Conservation (phyloP, 1,139 yeast species). For the Nakaseomyces delphensis region DNA sequence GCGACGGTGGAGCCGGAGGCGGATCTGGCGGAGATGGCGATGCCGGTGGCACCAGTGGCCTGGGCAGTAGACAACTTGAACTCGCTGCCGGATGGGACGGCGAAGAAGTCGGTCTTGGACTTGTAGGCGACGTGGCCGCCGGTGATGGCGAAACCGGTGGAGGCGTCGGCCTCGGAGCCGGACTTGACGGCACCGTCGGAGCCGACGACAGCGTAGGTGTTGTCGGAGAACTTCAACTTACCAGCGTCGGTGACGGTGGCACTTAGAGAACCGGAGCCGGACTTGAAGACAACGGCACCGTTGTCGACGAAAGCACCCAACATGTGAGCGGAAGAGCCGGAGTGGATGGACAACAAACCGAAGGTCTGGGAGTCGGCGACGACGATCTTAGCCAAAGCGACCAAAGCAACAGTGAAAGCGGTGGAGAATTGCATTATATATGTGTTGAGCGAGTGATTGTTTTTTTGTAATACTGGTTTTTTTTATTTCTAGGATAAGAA, state of each 20-base stretch:
- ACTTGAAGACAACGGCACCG: conserved; percentile 16
- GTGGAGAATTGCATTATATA: conserved; percentile 18
- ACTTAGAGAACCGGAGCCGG: conserved; percentile 11
- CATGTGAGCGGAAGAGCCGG: conserved; percentile 31
- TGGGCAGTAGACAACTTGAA: conserved; percentile 15
- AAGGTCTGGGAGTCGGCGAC: conserved; percentile 32
- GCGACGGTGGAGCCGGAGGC: conserved; percentile 13
- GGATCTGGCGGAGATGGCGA: conserved; percentile 15
- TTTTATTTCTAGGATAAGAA: background rate
- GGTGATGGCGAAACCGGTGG: conserved; percentile 26
- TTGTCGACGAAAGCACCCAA: conserved; percentile 15
- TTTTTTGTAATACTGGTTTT: background rate
- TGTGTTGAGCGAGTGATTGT: background rate
- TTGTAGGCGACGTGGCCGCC: conserved; percentile 24
- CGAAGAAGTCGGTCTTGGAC: conserved; percentile 23
- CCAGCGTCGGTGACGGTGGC: conserved; percentile 30
- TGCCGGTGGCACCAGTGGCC: conserved; percentile 12
- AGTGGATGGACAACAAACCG: conserved; percentile 29
- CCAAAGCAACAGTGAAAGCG: conserved; percentile 14
- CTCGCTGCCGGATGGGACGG: conserved; percentile 12
- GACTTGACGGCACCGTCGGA: conserved; percentile 16
- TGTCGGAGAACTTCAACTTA: conserved; percentile 24
- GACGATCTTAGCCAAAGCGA: conserved; percentile 22
- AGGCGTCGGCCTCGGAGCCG: conserved; percentile 20
- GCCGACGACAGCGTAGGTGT: conserved; percentile 24